A percentile compares a stretch with the other conserved stretches of the same genome.
Evolutionary conservation across 768 basidiomycete species (phyloP).

Genomic region (Suillus discolor): DNA sequence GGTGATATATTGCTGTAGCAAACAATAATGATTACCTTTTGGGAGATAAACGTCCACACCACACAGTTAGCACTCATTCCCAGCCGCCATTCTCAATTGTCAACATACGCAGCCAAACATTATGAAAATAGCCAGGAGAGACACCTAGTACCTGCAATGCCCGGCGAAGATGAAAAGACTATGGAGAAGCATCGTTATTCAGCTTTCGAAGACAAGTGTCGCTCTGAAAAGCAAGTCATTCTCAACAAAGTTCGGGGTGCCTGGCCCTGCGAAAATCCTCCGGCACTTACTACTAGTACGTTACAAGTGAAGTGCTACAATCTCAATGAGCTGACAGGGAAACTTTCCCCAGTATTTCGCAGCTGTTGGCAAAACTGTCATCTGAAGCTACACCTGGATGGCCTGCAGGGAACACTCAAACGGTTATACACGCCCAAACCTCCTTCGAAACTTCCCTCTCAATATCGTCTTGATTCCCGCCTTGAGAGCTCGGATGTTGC

Average conservation of each 20-base stretch:
- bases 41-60: too few relatives aligned
- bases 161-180: neutral
- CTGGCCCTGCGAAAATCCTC: neutral
- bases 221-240: neutral
- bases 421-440: neutral
- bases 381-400: neutral
- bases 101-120: slow-evolving; percentile 28
- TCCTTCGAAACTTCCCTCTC: neutral
- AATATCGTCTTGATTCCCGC: neutral
- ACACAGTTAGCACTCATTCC: too few relatives aligned
- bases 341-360: neutral
- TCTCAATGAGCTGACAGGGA: neutral
- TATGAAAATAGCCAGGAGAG: neutral
- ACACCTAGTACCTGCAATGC: neutral
- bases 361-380: neutral
- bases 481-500: neutral
- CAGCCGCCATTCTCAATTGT: too few relatives aligned
- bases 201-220: neutral
- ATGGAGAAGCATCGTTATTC: neutral
- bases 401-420: neutral
- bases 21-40: too few relatives aligned
- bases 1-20: too few relatives aligned
- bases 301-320: neutral
- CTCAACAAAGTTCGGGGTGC: neutral
- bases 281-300: neutral